Conservation (phyloP, 371 early-diverging fungal genomes). For the Mortierella sp. region DNA sequence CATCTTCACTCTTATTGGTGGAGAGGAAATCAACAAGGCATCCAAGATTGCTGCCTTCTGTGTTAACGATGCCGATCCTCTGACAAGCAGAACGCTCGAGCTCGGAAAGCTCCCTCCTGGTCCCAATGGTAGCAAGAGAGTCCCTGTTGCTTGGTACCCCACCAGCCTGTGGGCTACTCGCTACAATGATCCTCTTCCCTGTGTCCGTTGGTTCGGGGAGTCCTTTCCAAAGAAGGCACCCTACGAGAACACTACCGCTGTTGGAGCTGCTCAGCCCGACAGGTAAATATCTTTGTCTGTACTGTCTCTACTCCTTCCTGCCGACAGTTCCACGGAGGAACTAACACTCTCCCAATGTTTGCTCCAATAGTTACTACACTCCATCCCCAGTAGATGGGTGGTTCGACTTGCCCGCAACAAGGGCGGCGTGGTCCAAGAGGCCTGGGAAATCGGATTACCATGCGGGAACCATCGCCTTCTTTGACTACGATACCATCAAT, state of each 20-base stretch:
- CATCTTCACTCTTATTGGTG: neutral
- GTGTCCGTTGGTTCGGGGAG: slow-evolving; percentile 54
- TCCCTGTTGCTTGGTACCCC: slow-evolving; percentile 30
- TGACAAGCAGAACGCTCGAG: neutral
- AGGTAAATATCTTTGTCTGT: slow-evolving; percentile 17
- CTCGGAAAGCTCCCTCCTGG: neutral
- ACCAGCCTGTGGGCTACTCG: neutral
- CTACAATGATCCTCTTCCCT: neutral
- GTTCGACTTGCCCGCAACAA: slow-evolving; percentile 19
- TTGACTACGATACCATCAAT: slow-evolving; percentile 6
- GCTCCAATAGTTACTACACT: slow-evolving; percentile 22
- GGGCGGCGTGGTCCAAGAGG: neutral
- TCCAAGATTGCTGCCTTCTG: slow-evolving; percentile 21
- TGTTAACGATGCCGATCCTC: slow-evolving; percentile 31
- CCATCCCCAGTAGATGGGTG: slow-evolving; percentile 33
- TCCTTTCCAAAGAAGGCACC: slow-evolving; percentile 39
- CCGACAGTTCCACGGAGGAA: too few relatives aligned
- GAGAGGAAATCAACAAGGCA: neutral
- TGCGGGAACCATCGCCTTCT: neutral
- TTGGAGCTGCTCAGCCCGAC: slow-evolving; percentile 18
- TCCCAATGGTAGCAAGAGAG: neutral
- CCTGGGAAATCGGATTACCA: too few relatives aligned
- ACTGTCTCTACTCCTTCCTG: neutral
- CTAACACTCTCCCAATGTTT: neutral
- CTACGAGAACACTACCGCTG: slow-evolving; percentile 29